These are phyloP conservation scores for Globisporangium acanthophoron DNA, from an alignment of 352 stramenopile species.

Conservation along the genomic window DNA sequence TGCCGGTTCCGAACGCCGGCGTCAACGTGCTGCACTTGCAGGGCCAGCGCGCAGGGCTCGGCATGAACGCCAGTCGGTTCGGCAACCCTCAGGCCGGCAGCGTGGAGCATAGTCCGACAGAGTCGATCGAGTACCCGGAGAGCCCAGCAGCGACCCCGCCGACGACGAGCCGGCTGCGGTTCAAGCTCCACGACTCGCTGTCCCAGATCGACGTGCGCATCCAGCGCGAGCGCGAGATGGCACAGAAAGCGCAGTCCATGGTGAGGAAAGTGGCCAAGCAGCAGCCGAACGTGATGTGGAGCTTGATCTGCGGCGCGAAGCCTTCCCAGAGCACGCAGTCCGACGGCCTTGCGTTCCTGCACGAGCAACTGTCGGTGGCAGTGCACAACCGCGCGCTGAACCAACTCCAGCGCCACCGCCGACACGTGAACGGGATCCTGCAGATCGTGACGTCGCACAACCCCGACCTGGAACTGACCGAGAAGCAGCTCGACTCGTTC, in stretches of 20 bases:
- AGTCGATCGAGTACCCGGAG: constrained; percentile 21
- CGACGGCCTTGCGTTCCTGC: constrained; percentile 55
- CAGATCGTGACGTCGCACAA: constrained; percentile 81
- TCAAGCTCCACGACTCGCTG: constrained; percentile 55
- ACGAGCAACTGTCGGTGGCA: constrained; percentile 44
- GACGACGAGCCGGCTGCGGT: constrained; percentile 40
- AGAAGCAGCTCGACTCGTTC: constrained; percentile 80
- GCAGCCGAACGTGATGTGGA: constrained; percentile 47
- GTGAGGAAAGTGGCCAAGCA: constrained; percentile 24
- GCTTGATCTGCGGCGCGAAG: constrained; percentile 48
- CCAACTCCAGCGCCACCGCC: constrained; percentile 72
- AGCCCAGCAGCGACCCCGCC: constrained; percentile 16
- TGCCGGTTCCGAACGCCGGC: constrained; percentile 25
- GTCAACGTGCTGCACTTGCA: constrained; percentile 1
- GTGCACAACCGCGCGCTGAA: constrained; percentile 70
- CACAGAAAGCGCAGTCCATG: constrained; percentile 24
- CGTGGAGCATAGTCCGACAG: constrained; percentile 21
- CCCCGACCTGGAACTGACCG: constrained; percentile 69
- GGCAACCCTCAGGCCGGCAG: constrained; percentile 37
- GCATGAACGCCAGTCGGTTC: constrained; percentile 13
- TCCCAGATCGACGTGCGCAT: constrained; percentile 54
- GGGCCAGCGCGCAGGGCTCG: not conserved
- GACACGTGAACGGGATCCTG: constrained; percentile 68
- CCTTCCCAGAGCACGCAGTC: constrained; percentile 23
- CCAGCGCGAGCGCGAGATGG: constrained; percentile 31